Conservation (phyloP, 1,139 yeast genomes). For the Yamadazyma friedrichii region DNA sequence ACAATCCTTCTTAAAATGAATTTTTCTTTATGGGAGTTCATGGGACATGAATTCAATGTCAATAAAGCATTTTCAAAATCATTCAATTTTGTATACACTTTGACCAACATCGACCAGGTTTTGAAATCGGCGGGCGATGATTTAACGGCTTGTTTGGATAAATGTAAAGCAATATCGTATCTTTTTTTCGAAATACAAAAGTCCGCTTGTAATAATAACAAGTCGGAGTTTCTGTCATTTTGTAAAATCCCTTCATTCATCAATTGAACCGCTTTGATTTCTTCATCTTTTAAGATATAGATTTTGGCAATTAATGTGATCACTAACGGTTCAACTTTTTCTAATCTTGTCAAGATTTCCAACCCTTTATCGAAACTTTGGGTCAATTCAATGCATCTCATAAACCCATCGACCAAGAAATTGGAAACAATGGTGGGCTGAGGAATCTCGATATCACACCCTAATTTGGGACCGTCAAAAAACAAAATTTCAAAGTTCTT, state of each 20-base stretch:
- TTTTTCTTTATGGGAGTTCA: conserved; percentile 71
- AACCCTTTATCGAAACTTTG: conserved; percentile 61
- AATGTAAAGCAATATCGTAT: conserved; percentile 68
- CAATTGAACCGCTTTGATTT: conserved; percentile 69
- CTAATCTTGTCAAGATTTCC: conserved; percentile 47
- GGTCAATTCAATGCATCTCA: conserved; percentile 63
- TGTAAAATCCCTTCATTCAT: conserved; percentile 59
- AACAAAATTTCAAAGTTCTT: conserved; percentile 61
- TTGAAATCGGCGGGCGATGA: conserved; percentile 83
- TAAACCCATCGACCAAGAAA: conserved; percentile 72
- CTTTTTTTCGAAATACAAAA: conserved; percentile 67
- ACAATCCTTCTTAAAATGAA: conserved; percentile 58
- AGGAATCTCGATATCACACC: conserved; percentile 70
- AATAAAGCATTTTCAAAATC: conserved; percentile 77
- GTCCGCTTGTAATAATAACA: conserved; percentile 62
- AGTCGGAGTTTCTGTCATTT: conserved; percentile 63
- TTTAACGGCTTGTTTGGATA: conserved; percentile 74
- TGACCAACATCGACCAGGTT: conserved; percentile 77
- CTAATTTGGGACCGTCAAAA: conserved; percentile 61
- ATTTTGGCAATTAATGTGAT: conserved; percentile 57
- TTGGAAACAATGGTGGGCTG: conserved; percentile 70
- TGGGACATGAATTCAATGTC: conserved; percentile 88
- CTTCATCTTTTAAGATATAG: conserved; percentile 61
- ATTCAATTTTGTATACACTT: conserved; percentile 65
- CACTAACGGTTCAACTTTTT: conserved; percentile 47